Evolutionary conservation across 768 basidiomycete genomes (phyloP), one percentile per base, ranked within the genome.

Genomic region (Sistotremastrum suecicum): DNA sequence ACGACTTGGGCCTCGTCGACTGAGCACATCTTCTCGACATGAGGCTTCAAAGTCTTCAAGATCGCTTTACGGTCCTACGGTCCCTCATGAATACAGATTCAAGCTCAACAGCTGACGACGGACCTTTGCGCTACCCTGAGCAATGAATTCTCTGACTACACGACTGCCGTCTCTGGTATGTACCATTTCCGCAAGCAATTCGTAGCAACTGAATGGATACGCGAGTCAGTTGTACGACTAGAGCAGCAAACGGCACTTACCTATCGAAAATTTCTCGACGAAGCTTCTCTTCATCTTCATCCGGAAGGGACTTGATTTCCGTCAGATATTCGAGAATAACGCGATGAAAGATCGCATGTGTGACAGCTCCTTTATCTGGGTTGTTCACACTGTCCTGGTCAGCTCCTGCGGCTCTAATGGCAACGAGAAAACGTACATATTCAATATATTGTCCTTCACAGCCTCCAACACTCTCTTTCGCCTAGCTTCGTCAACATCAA

Each of bases 81-180:
- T 41, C 28, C 7, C 40, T 10, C 5, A 1, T 31, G 9, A 44
- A 28, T 4, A 7, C 10, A 32, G 31, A 20, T 40, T 28, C 30
- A 39, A 6, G 44, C 5, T 4, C 12, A 10, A 36, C 9, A 33
- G 34, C n/a, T 9, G 7, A 3, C 20, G 37, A 54, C 58, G 12
- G 45, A 80, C 84, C 66, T 95, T 97, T 3, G 91, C 88, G 8
- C 72, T 76, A 4, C 88, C 88, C 39, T 73, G 70, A 0, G 81
- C 86, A 35, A 94, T 70, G 59, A 95, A 85, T 50, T 90, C 81
- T 38, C 91, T 77, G 3, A 85, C 89, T 30, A 75, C 79, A 20
- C 85, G 77, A 48, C 87, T 86, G 12, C 91, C 91, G 53, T 94
- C 86, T 56, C 78, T 88, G 10, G 91, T 97, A 56, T 97, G 91